Base-by-base conservation (phyloP, 2,329 filamentous ascomycete species). In the Apiospora arundinis region DNA sequence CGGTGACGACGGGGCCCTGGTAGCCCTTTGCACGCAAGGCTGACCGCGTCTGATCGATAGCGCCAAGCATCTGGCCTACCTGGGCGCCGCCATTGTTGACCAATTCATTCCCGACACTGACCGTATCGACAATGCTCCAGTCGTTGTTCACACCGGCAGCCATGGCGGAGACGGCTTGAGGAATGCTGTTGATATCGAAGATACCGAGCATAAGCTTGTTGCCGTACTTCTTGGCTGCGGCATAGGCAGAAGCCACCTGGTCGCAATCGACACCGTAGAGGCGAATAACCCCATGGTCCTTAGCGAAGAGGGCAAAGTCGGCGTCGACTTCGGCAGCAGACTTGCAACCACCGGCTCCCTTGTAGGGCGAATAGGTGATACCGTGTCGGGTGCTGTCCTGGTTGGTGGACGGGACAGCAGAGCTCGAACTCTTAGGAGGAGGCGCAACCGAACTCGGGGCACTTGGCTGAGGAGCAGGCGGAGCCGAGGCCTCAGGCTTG, bases 261-360 rank as follows among this genome's bases (percentile, higher is more conserved):
- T 93, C 84, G 81, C 94, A 97, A 80, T 95, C 93, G 71, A 90
- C 90, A 69, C 94, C 94, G 78, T 97, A 97, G 78, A 93, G 88
- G 68, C 95, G 92, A 70, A 97, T 84, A 46, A 91, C 81, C 23
- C 85, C 85, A 81, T 92, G 95, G 18, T 82, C 80, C 28, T 81
- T 79, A 18, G 83, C 83, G 40, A 90, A 84, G 69, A 81, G 82
- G 21, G 83, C 82, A 75, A 96, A 89, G 77, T 97, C 94, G 25
- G 82, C 78, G 72, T 88, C 84, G 69, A 97, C 86, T 75, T 93
- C 84, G 1, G 84, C 82, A 69, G 86, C 83, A 7, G 87, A 84
- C 81, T 95, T 96, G 87, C 94, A 97, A 70, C 82, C 82, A 42
- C 88, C 84, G 72, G 88, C 85, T 16, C 79, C 80, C 37, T 83